A percentile compares a stretch with the other conserved stretches of the same genome.
Conservation (phyloP, 768 basidiomycete species). For the Jaapia argillacea region DNA sequence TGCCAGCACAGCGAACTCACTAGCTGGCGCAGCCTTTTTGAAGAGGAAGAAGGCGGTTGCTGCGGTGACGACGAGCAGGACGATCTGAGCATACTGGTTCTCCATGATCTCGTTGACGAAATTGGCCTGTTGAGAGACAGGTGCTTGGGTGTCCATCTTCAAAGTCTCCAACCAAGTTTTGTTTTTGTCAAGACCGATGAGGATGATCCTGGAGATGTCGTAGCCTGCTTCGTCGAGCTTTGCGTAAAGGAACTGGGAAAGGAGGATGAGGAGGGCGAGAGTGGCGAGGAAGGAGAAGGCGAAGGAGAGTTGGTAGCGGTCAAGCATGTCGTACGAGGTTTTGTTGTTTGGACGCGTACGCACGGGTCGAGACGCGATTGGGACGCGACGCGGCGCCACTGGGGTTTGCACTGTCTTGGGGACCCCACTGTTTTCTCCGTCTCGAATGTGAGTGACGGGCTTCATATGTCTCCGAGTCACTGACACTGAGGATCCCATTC, state of each 20-base stretch:
- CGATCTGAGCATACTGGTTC: background rate
- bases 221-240: constrained; percentile 45
- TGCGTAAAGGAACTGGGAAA: constrained; percentile 29
- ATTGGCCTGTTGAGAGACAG: no score
- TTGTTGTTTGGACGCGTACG: background rate
- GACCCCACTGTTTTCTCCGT: no score
- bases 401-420: no score
- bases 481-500: no score
- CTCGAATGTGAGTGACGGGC: no score
- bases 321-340: constrained; percentile 32
- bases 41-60: constrained; percentile 42
- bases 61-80: constrained; percentile 24
- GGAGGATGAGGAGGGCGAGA: constrained; percentile 35
- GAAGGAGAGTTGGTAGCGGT: constrained; percentile 45
- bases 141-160: no score
- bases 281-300: constrained; percentile 39
- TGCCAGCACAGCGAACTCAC: constrained; percentile 20
- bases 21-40: constrained; percentile 31
- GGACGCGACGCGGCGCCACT: constrained; percentile 4
- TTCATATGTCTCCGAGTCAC: no score
- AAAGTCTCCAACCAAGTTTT: background rate
- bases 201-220: constrained; percentile 48
- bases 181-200: constrained; percentile 36
- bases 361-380: background rate
- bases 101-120: background rate